phyloP scores from a whole-genome alignment of 1,284 basidiomycete genomes.

The Rhodotorula glutinis region DNA sequence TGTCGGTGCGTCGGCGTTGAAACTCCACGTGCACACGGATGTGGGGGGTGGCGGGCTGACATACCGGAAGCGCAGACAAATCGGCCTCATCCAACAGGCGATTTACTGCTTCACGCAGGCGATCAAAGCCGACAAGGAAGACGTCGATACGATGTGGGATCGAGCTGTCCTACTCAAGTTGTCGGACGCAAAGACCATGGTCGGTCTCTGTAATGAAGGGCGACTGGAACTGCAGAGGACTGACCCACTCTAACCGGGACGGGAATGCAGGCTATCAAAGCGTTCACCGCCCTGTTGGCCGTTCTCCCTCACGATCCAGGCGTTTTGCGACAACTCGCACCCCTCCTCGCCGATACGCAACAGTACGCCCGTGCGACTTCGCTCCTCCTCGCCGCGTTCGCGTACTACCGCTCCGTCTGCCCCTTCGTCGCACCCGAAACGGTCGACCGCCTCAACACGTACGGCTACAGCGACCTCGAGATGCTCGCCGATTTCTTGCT shows the following conservation, averaged over 20 bases:
- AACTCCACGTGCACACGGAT: too few species aligned
- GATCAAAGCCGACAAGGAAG: constrained; percentile 70
- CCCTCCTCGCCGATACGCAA: constrained; percentile 67
- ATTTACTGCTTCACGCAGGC: constrained; percentile 88
- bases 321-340: constrained; percentile 73
- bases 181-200: constrained; percentile 65
- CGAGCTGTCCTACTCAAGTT: constrained; percentile 77
- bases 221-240: too few species aligned
- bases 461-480: constrained; percentile 54
- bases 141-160: constrained; percentile 86
- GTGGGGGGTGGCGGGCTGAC: constrained; percentile 4
- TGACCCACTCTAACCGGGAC: too few species aligned
- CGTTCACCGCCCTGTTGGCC: constrained; percentile 71
- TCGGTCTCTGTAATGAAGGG: too few species aligned
- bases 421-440: constrained; percentile 40
- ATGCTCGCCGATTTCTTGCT: constrained; percentile 81
- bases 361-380: constrained; percentile 63
- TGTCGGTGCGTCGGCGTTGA: constrained; percentile 61
- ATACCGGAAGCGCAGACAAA: constrained; percentile 53
- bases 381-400: constrained; percentile 64
- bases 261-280: constrained; percentile 63
- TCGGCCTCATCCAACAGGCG: constrained; percentile 75
- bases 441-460: constrained; percentile 38
- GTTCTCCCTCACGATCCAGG: constrained; percentile 75
- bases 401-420: constrained; percentile 47